Evolutionary conservation across 192 early-diverging fungal genomes (phyloP).

Genomic region (Thamnidium elegans): DNA sequence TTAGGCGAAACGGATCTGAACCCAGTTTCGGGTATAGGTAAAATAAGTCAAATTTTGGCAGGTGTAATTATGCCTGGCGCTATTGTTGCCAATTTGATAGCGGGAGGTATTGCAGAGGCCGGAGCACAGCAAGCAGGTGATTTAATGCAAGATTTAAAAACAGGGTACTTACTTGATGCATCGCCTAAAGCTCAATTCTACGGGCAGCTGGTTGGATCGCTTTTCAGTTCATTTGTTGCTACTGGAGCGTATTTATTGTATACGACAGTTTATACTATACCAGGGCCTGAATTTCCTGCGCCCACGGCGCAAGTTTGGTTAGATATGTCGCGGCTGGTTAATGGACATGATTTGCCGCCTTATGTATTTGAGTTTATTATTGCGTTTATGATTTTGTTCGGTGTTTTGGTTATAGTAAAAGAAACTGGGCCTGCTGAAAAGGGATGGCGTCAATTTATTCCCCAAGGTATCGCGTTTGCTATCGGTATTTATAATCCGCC

Average conservation of each 20-base stretch:
- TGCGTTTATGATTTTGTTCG: conserved; percentile 55
- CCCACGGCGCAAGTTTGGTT: conserved; percentile 79
- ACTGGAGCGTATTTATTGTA: conserved; percentile 68
- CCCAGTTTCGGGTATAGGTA: conserved; percentile 80
- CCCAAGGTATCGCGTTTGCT: conserved; percentile 75
- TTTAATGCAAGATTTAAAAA: conserved; percentile 71
- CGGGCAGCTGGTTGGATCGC: conserved; percentile 76
- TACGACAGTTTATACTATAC: conserved; percentile 63
- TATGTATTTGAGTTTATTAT: conserved; percentile 59
- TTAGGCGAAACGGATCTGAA: conserved; percentile 84
- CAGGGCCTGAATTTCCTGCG: conserved; percentile 63
- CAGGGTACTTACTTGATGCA: conserved; percentile 78
- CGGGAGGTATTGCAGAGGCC: conserved; percentile 78
- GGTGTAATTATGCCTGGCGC: conserved; percentile 69
- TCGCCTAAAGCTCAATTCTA: conserved; percentile 83
- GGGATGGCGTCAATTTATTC: conserved; percentile 50
- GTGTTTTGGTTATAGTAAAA: conserved; percentile 28
- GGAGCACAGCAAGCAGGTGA: conserved; percentile 67
- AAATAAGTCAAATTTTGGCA: conserved; percentile 82
- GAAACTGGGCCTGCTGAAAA: conserved; percentile 8
- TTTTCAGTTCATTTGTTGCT: conserved; percentile 66
- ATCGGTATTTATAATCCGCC: conserved; percentile 82
- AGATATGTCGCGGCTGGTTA: conserved; percentile 73
- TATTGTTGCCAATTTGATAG: conserved; percentile 71
- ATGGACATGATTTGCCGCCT: conserved; percentile 66